Evolutionary conservation across 2,329 filamentous ascomycete genomes (phyloP), one percentile per base, ranked within the genome.

Genomic region (Xylariaceae sp.): DNA sequence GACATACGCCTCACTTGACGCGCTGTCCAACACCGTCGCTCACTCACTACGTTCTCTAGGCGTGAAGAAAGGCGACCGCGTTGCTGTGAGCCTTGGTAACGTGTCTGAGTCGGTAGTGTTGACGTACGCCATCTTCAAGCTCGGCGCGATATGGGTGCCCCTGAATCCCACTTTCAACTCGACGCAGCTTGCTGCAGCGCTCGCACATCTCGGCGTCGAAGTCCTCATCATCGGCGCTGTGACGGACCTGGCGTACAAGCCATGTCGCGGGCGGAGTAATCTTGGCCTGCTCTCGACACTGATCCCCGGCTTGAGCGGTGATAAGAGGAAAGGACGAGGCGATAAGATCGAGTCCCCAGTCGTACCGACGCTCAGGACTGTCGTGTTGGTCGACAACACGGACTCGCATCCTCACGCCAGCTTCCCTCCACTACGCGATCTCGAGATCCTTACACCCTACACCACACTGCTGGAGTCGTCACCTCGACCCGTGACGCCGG

Each of bases 91-190:
- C 44, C 67, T 96, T 36, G 90, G 90, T 12, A 97, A 95, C 62
- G 82, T 80, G 29, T 69, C 83, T 51, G 88, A 95, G 61, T 90
- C 87, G 59, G 87, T 86, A 3, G 81, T 83, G 34, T 73, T 92
- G 14, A 90, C 84, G 5, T 97, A 97, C 63, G 89, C 89, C 1
- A 62, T 92, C 38, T 95, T 90, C 69, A 97, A 97, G 63, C 74
- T 97, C 8, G 92, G 92, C n/a, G 90, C 87, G 16, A 78, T 97
- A 35, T 69, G 97, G 46, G 89, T 94, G n/a, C 92, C 90, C 0
- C 66, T 97, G 16, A 97, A 98, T 60, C 90, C 89, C 14, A 83
- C 79, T 2, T 97, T 97, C 69, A 94, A 88, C 51, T 71, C 78
- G 3, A 62, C 68, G 4, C 92, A 97, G 66, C 79, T 97, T 7